Evolutionary conservation across 495 filamentous ascomycete genomes (phyloP).

Genomic region (Aspergillus nidulans): DNA sequence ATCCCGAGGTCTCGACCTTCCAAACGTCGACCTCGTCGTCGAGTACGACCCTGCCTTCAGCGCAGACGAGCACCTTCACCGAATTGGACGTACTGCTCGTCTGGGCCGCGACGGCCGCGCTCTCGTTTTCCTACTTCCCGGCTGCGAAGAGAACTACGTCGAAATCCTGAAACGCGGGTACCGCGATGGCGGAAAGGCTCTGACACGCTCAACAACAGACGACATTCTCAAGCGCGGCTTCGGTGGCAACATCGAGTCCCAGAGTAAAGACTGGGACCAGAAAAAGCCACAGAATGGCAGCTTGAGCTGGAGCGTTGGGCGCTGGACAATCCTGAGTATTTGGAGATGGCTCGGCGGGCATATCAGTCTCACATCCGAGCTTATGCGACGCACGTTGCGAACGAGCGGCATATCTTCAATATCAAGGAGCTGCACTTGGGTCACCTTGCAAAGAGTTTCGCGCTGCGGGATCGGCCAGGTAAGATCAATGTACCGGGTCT

Average conservation of each 20-base stretch:
- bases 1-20: slow-evolving; percentile 88
- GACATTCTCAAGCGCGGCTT: slow-evolving; percentile 61
- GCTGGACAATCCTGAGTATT: slow-evolving; percentile 51
- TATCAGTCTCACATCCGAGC: slow-evolving; percentile 91
- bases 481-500: slow-evolving; percentile 73
- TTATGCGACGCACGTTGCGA: slow-evolving; percentile 86
- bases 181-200: slow-evolving; percentile 50
- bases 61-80: slow-evolving; percentile 85
- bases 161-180: slow-evolving; percentile 60
- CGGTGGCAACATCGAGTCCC: slow-evolving; percentile 36
- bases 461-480: slow-evolving; percentile 78
- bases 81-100: slow-evolving; percentile 90
- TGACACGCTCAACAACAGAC: slow-evolving; percentile 52
- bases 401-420: slow-evolving; percentile 80
- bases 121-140: slow-evolving; percentile 82
- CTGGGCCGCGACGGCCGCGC: slow-evolving; percentile 86
- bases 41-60: slow-evolving; percentile 95
- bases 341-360: slow-evolving; percentile 71
- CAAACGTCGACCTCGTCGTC: slow-evolving; percentile 87
- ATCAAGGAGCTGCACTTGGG: slow-evolving; percentile 86
- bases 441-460: slow-evolving; percentile 91
- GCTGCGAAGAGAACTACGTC: slow-evolving; percentile 85
- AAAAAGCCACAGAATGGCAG: slow-evolving; percentile 71
- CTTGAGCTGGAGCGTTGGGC: slow-evolving; percentile 70
- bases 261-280: slow-evolving; percentile 58